Conservation (phyloP, 1,284 basidiomycete genomes). For the Cryptococcus sp. region DNA sequence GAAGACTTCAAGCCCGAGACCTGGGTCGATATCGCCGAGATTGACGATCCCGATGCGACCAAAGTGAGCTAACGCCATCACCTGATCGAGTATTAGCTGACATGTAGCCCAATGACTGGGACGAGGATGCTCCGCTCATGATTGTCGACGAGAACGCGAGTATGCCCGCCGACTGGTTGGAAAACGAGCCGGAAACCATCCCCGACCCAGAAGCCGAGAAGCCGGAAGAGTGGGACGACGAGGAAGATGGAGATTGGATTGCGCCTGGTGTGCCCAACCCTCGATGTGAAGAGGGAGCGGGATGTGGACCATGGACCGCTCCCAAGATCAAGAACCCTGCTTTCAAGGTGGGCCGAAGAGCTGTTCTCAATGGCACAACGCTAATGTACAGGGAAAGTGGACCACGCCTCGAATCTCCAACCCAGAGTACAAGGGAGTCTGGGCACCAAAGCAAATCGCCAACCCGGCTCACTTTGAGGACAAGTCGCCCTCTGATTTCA, state of each 20-base stretch:
- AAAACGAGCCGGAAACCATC: constrained; percentile 72
- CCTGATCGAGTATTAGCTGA: neutral
- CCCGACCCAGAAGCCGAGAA: constrained; percentile 92
- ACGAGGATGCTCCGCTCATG: constrained; percentile 87
- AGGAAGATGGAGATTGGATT: constrained; percentile 98
- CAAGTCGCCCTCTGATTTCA: constrained; percentile 73
- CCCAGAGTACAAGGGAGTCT: constrained; percentile 94
- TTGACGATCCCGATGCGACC: constrained; percentile 73
- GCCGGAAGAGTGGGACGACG: constrained; percentile 99
- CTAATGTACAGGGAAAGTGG: constrained; percentile 72
- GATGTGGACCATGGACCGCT: constrained; percentile 88
- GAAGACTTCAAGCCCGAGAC: constrained; percentile 82
- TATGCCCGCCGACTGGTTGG: constrained; percentile 95
- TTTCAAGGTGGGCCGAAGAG: constrained; percentile 56
- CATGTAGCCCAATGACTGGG: constrained; percentile 81
- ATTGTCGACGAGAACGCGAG: constrained; percentile 79
- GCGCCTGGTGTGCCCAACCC: constrained; percentile 84
- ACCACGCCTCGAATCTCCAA: constrained; percentile 88
- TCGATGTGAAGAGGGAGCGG: constrained; percentile 79
- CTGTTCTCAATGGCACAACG: constrained; percentile 10
- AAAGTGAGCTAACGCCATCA: constrained; percentile 54
- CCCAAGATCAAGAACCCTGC: constrained; percentile 84
- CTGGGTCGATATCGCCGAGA: constrained; percentile 89
- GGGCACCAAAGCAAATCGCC: constrained; percentile 84
- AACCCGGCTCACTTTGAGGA: constrained; percentile 95